phyloP scores from a whole-genome alignment of 345 rosid species.

The Anacardium occidentale region DNA sequence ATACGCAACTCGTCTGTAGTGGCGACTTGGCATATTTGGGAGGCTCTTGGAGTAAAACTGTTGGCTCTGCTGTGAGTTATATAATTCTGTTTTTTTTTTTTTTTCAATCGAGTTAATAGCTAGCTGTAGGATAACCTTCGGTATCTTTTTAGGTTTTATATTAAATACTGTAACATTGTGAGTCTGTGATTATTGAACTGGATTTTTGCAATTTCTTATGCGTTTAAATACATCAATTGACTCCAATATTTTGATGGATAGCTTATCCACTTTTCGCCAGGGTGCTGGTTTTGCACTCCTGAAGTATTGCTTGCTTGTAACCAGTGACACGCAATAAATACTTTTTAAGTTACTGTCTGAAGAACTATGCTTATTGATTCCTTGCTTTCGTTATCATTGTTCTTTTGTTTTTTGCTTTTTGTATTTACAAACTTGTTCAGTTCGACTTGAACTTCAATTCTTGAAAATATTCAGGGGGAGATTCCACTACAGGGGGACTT shows the following conservation, averaged over 20 bases:
- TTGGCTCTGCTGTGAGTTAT: slow-evolving; percentile 79
- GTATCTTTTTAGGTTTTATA: no score
- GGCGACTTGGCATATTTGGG: slow-evolving; percentile 90
- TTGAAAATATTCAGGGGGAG: slow-evolving; percentile 62
- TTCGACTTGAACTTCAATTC: slow-evolving; percentile 1
- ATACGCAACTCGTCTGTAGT: slow-evolving; percentile 75
- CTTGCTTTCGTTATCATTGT: not conserved
- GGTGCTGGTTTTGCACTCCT: no score
- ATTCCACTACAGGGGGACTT: slow-evolving; percentile 97
- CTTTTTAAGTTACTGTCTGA: not conserved
- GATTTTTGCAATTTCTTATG: no score
- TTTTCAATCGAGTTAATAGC: no score
- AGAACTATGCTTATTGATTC: not conserved
- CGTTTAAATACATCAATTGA: no score
- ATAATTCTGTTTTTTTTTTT: no score
- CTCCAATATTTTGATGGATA: no score
- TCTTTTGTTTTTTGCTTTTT: slow-evolving; percentile 6
- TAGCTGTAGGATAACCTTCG: no score
- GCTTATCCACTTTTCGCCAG: no score
- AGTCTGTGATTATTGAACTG: no score
- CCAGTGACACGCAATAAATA: not conserved
- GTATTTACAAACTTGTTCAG: not conserved
- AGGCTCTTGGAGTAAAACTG: slow-evolving; percentile 92
- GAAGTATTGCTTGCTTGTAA: not conserved
- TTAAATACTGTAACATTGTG: no score